Conservation (phyloP, 257 asterid genomes). For the Solanum microdontum region DNA sequence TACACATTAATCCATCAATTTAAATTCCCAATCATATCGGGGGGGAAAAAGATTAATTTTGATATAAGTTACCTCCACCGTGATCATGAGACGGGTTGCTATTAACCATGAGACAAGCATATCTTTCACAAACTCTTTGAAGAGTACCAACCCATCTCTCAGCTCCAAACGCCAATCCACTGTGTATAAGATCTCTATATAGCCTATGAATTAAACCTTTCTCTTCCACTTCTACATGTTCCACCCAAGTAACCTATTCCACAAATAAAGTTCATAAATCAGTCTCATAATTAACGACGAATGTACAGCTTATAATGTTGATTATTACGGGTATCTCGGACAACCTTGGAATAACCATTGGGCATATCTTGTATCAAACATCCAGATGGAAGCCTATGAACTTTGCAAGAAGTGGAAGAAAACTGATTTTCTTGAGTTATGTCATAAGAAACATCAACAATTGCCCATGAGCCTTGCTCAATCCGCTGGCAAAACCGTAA, state of each 20-base stretch:
- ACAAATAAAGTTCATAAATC: not conserved
- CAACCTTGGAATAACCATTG: conserved; percentile 93
- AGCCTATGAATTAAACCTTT: conserved; percentile 46
- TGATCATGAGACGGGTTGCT: conserved; percentile 53
- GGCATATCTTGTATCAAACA: conserved; percentile 95
- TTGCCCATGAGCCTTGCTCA: conserved; percentile 78
- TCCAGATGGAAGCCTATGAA: conserved; percentile 79
- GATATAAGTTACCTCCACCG: conserved; percentile 50
- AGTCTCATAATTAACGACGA: not conserved
- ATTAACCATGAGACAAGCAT: conserved; percentile 65
- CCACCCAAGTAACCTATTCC: conserved; percentile 82
- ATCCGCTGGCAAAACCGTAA: conserved; percentile 77
- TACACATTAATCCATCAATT: not conserved
- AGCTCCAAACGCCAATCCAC: conserved; percentile 86
- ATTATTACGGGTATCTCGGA: not conserved
- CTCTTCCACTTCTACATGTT: conserved; percentile 87
- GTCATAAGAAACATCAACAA: conserved; percentile 80
- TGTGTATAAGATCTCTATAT: conserved; percentile 58
- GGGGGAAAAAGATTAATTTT: not conserved
- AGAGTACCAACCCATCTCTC: conserved; percentile 84
- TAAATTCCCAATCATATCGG: not conserved
- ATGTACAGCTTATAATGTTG: not conserved
- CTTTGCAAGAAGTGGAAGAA: conserved; percentile 38
- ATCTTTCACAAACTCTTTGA: conserved; percentile 73
- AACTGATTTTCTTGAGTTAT: conserved; percentile 50